phyloP scores from a whole-genome alignment of 2,329 filamentous ascomycete genomes.

The Talaromyces albobiverticillius region DNA sequence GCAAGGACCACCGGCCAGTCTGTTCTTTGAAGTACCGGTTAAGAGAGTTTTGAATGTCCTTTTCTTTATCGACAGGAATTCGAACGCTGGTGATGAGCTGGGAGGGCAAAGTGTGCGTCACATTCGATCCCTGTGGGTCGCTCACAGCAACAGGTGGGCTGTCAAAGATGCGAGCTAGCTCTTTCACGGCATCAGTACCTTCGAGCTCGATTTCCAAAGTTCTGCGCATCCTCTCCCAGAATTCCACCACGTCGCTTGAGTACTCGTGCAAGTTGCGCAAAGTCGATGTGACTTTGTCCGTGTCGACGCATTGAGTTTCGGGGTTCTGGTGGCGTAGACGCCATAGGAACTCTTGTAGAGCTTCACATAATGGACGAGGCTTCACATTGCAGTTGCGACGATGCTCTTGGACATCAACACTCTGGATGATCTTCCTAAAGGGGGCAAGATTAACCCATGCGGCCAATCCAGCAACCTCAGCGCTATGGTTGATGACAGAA shows the following conservation, averaged over 20 bases:
- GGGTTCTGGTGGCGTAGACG: conserved; percentile 46
- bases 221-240: conserved; percentile 54
- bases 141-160: conserved; percentile 29
- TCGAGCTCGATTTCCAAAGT: conserved; percentile 53
- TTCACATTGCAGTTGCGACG: conserved; percentile 43
- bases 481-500: conserved; percentile 44
- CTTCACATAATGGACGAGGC: conserved; percentile 51
- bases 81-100: conserved; percentile 39
- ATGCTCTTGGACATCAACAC: conserved; percentile 46
- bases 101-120: conserved; percentile 32
- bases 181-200: conserved; percentile 39
- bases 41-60: conserved; percentile 37
- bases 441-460: conserved; percentile 60
- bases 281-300: conserved; percentile 39
- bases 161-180: conserved; percentile 49
- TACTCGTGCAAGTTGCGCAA: conserved; percentile 41
- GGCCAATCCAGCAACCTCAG: conserved; percentile 54
- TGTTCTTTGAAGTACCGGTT: conserved; percentile 30
- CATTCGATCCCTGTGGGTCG: conserved; percentile 22
- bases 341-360: conserved; percentile 53
- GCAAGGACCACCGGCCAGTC: conserved; percentile 42
- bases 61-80: conserved; percentile 36
- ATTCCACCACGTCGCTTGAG: conserved; percentile 53
- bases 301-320: conserved; percentile 38
- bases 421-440: conserved; percentile 56